Conservation (phyloP, 495 filamentous ascomycete genomes). For the Schizothecium vesticola region DNA sequence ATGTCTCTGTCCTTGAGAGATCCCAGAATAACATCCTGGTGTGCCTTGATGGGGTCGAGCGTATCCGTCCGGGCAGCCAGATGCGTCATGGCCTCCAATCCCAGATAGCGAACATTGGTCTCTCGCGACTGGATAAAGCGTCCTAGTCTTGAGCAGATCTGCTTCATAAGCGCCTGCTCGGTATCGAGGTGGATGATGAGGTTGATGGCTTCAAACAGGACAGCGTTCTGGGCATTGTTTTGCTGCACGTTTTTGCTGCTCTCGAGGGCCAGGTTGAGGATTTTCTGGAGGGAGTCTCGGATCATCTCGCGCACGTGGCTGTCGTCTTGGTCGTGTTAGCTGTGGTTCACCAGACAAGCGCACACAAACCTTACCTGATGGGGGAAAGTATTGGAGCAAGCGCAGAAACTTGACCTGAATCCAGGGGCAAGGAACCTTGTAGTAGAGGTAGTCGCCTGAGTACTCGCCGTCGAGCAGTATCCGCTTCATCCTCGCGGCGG, state of each 20-base stretch:
- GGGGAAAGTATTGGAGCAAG: constrained; percentile 91
- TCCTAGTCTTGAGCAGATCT: constrained; percentile 88
- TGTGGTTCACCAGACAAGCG: neutral
- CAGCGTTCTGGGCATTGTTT: constrained; percentile 98
- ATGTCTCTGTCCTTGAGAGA: constrained; percentile 95
- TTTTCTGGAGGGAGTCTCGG: constrained; percentile 82
- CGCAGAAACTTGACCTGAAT: constrained; percentile 92
- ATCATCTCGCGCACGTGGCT: constrained; percentile 88
- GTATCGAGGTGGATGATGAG: constrained; percentile 98
- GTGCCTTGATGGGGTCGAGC: constrained; percentile 95
- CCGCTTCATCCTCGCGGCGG: constrained; percentile 79
- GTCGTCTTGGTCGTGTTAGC: constrained; percentile 60
- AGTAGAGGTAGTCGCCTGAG: constrained; percentile 87
- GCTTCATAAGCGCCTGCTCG: constrained; percentile 90
- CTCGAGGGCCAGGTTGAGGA: constrained; percentile 84
- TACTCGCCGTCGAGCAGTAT: constrained; percentile 87
- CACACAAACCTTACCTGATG: constrained; percentile 63
- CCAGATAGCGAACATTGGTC: constrained; percentile 96
- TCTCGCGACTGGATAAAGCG: constrained; percentile 96
- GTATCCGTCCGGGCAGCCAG: constrained; percentile 92
- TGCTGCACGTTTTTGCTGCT: constrained; percentile 98
- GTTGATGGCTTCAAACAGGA: constrained; percentile 98
- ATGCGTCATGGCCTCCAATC: constrained; percentile 97
- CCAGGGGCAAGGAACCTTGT: constrained; percentile 98
- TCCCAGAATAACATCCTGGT: constrained; percentile 91